These are phyloP conservation scores for Saccharomyces paradoxus DNA, from an alignment of 805 yeast genomes.

Conservation along the genomic window DNA sequence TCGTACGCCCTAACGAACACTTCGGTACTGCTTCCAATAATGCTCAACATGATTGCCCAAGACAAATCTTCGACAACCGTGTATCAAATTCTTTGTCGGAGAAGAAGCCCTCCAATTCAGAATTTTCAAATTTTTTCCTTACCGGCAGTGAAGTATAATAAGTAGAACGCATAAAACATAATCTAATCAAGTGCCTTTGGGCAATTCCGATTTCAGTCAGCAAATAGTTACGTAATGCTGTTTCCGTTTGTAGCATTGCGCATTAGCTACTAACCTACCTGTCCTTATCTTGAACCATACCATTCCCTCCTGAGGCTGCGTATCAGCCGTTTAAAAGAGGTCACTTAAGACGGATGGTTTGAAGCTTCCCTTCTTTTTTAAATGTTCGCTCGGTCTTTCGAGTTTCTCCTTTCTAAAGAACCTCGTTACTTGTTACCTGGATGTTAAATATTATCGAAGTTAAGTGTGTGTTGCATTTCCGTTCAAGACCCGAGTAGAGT, in stretches of 20 bases:
- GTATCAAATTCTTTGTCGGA: slow-evolving; percentile 10
- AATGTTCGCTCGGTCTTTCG: neutral
- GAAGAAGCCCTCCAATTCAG: neutral
- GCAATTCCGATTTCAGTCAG: neutral
- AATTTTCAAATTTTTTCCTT: neutral
- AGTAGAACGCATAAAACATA: neutral
- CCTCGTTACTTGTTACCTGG: neutral
- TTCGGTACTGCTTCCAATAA: slow-evolving; percentile 17
- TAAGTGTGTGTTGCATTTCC: neutral
- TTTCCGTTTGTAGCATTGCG: no score
- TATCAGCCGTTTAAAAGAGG: neutral
- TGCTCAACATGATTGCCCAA: slow-evolving; percentile 12
- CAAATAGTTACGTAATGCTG: neutral
- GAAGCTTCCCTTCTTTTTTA: neutral
- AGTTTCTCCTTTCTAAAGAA: neutral
- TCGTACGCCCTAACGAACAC: slow-evolving; percentile 22
- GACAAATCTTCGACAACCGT: slow-evolving; percentile 21
- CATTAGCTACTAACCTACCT: no score
- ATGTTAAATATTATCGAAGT: neutral
- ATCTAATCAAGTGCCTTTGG: neutral
- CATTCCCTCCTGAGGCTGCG: no score
- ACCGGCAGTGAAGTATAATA: neutral
- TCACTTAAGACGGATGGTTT: neutral
- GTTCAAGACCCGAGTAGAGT: neutral
- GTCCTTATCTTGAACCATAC: no score